Percentiles rank a stretch among this genome's conserved stretches.
These are phyloP conservation scores for Melanopsichium pennsylvanicum DNA, from an alignment of 1,284 basidiomycete species.

Conservation along the genomic window DNA sequence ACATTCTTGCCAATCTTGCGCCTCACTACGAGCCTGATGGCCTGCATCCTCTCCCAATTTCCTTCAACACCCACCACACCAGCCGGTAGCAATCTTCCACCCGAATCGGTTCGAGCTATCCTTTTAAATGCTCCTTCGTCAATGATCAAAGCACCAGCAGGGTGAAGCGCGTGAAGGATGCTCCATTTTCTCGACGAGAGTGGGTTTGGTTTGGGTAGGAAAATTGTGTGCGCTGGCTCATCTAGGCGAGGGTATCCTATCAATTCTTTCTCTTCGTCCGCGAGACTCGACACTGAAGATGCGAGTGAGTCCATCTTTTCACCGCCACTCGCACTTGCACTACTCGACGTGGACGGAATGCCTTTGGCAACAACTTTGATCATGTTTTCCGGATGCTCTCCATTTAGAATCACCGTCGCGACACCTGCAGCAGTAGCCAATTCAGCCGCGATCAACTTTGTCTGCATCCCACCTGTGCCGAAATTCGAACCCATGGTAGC, in stretches of 20 bases:
- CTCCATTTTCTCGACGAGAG: conserved; percentile 91
- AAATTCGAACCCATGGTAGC: conserved; percentile 88
- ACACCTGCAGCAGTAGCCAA: conserved; percentile 95
- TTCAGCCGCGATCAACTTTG: conserved; percentile 97
- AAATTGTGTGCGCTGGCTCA: conserved; percentile 83
- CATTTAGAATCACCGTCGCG: conserved; percentile 79
- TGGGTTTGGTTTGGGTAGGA: conserved; percentile 77
- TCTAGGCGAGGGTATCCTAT: conserved; percentile 49
- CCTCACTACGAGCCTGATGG: conserved; percentile 82
- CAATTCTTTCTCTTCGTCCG: conserved; percentile 31
- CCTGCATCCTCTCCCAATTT: conserved; percentile 90
- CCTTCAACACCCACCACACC: conserved; percentile 88
- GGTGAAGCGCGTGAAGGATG: conserved; percentile 89
- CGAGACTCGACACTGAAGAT: conserved; percentile 38
- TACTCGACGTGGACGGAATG: conserved; percentile 10
- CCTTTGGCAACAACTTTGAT: conserved; percentile 75
- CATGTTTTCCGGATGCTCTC: conserved; percentile 76
- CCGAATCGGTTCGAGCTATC: conserved; percentile 82
- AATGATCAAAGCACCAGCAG: conserved; percentile 85
- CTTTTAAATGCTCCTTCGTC: conserved; percentile 88
- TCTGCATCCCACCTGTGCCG: conserved; percentile 99
- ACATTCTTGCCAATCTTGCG: conserved; percentile 15
- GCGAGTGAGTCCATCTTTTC: conserved; percentile 36
- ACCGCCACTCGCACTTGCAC: not conserved
- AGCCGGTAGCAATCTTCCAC: conserved; percentile 86